Base-by-base conservation (phyloP, 1,139 yeast genomes). In the Ashbya aceris region DNA sequence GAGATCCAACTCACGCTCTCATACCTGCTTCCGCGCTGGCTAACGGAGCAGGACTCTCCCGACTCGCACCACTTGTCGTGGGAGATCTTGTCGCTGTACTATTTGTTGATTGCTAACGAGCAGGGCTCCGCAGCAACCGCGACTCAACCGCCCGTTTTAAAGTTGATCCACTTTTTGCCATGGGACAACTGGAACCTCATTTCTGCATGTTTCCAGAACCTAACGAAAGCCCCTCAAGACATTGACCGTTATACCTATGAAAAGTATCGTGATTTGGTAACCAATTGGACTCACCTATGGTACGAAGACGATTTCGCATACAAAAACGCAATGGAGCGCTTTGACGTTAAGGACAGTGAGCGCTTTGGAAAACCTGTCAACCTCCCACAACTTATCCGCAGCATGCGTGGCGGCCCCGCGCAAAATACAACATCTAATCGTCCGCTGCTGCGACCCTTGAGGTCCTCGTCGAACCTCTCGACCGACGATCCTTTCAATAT, bases 1-100 rank as follows among this genome's bases (percentile, higher is more conserved):
- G 62, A 56, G 36, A 52, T 57, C 13, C 59, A 58, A 31, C 30
- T 60, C 14, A 57, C 64, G 1, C 40, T 58, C 33, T 50, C 47
- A 36, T 60, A 58, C 39, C 42, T 60, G 20, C 43, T 56, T 2
- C 31, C 57, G 9, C 46, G 52, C 2, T 45, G 54, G 12, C 42
- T 56, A 3, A 41, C 53, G n/a, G 48, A 49, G 27, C 42, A 45
- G 8, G 29, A 23, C 29, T 9, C 11, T n/a, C 37, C 37, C 12
- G 46, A 40, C 17, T 40, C 43, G 28, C 35, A 37, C 26, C 48
- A 39, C 26, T 38, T 33, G 6, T 50, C 61, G 3, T 54, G 47
- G 30, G 62, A 59, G 39, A 55, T 60, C 9, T 41, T 60, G 27
- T 53, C 60, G 8, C 46, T 58, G 8, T 60, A 58, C 45, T 57